phyloP scores from a whole-genome alignment of 2,329 filamentous ascomycete genomes.

The Chrysosporium keratinophilum region DNA sequence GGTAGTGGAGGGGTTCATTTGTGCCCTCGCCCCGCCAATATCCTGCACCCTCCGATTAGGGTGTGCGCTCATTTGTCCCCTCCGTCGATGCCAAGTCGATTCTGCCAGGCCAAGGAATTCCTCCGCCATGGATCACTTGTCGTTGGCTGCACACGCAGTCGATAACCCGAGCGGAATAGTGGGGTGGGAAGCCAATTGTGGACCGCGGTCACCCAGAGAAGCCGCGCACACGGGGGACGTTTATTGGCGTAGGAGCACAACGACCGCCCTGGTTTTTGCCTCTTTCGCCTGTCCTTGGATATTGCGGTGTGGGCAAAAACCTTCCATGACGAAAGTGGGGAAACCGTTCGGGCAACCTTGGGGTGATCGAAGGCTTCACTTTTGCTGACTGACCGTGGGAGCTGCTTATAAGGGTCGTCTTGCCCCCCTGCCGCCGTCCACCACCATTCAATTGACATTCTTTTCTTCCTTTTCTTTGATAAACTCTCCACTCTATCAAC shows the following conservation, averaged over 20 bases:
- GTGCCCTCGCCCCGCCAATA: slow-evolving; percentile 3
- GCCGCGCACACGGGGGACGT: neutral
- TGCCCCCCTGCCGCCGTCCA: neutral
- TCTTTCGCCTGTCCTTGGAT: neutral
- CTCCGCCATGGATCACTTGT: slow-evolving; percentile 6
- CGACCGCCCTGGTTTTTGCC: slow-evolving; percentile 4
- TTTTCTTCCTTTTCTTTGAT: neutral
- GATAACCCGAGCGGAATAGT: slow-evolving; percentile 11
- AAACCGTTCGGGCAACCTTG: neutral
- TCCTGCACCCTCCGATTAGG: slow-evolving; percentile 2
- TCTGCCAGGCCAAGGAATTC: slow-evolving; percentile 8
- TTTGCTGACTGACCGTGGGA: neutral
- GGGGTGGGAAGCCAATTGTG: slow-evolving; percentile 7
- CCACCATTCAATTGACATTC: neutral
- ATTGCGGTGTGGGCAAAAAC: slow-evolving; percentile 2
- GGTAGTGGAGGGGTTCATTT: slow-evolving; percentile 7
- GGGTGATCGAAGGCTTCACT: neutral
- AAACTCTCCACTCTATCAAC: neutral
- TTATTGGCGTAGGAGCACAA: slow-evolving; percentile 6
- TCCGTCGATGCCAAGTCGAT: neutral
- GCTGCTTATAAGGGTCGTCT: slow-evolving; percentile 1
- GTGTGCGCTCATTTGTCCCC: slow-evolving; percentile 6
- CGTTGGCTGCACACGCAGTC: neutral
- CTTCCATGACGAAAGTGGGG: slow-evolving; percentile 11
- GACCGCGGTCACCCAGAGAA: neutral